Evolutionary conservation across 495 filamentous ascomycete species (phyloP).

Genomic region (Cenococcum geophilum): DNA sequence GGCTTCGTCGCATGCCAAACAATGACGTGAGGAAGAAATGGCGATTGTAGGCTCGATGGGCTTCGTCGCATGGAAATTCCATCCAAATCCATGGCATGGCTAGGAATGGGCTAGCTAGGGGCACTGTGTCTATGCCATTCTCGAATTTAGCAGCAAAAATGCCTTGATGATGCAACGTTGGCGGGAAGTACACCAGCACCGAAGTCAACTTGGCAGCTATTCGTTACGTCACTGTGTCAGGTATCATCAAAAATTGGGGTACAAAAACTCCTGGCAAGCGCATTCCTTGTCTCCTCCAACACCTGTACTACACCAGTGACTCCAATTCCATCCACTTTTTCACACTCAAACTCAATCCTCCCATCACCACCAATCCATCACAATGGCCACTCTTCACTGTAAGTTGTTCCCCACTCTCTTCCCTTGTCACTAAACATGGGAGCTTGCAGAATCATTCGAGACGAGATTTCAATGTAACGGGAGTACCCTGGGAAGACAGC

Average conservation of each 20-base stretch:
- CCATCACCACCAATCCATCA: constrained; percentile 28
- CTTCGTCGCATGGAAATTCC: background rate
- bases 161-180: background rate
- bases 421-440: background rate
- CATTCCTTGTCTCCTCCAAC: constrained; percentile 4
- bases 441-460: background rate
- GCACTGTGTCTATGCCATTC: background rate
- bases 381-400: constrained; percentile 62
- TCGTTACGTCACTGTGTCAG: constrained; percentile 7
- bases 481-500: background rate
- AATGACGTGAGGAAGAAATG: background rate
- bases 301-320: background rate
- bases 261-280: background rate
- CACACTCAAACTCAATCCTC: background rate
- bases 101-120: background rate
- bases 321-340: constrained; percentile 9
- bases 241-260: background rate
- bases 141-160: background rate
- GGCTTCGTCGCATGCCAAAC: background rate
- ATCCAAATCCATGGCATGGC: background rate
- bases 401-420: constrained; percentile 36
- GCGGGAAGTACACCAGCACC: background rate
- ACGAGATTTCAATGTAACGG: background rate
- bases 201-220: background rate
- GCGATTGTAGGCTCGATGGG: background rate